A percentile compares a stretch with the other conserved stretches of the same genome.
Evolutionary conservation across 2,329 filamentous ascomycete species (phyloP).

Genomic region (Neonectria magnoliae): DNA sequence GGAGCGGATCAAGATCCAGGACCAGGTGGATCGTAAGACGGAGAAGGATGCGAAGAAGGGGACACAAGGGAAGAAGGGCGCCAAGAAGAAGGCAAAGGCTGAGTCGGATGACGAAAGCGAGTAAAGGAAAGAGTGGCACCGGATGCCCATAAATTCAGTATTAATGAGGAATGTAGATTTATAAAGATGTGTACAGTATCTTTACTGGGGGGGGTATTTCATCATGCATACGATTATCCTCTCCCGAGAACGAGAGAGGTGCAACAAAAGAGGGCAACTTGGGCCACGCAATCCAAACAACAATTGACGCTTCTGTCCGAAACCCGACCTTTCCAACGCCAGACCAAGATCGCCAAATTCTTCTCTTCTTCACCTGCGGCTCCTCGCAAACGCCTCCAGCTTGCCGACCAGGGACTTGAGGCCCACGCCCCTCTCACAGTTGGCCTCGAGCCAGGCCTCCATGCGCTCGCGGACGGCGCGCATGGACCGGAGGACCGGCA

Average conservation of each 20-base stretch:
- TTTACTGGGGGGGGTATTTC: constrained; percentile 5
- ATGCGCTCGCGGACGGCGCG: constrained; percentile 76
- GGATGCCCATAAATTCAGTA: neutral
- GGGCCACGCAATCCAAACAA: constrained; percentile 7
- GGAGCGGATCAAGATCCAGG: constrained; percentile 80
- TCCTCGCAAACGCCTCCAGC: constrained; percentile 62
- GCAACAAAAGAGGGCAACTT: constrained; percentile 2
- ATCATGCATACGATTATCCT: constrained; percentile 24
- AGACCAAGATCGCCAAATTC: constrained; percentile 7
- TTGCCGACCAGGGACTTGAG: constrained; percentile 76
- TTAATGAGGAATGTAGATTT: neutral
- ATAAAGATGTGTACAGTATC: constrained; percentile 1
- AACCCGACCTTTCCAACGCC: constrained; percentile 28
- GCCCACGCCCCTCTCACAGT: constrained; percentile 82
- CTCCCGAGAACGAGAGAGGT: neutral
- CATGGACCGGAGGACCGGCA: constrained; percentile 81
- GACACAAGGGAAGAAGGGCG: constrained; percentile 27
- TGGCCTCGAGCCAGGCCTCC: constrained; percentile 83
- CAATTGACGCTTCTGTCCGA: constrained; percentile 13
- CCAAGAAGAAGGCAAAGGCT: constrained; percentile 50
- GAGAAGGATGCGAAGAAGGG: constrained; percentile 63
- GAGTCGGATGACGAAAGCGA: constrained; percentile 49
- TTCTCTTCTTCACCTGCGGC: constrained; percentile 41
- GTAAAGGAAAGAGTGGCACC: constrained; percentile 14
- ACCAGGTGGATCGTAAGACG: constrained; percentile 80